Percentiles rank a stretch among this genome's conserved stretches.
phyloP scores from a whole-genome alignment of 441 rosid species.

The Erodium trifolium region DNA sequence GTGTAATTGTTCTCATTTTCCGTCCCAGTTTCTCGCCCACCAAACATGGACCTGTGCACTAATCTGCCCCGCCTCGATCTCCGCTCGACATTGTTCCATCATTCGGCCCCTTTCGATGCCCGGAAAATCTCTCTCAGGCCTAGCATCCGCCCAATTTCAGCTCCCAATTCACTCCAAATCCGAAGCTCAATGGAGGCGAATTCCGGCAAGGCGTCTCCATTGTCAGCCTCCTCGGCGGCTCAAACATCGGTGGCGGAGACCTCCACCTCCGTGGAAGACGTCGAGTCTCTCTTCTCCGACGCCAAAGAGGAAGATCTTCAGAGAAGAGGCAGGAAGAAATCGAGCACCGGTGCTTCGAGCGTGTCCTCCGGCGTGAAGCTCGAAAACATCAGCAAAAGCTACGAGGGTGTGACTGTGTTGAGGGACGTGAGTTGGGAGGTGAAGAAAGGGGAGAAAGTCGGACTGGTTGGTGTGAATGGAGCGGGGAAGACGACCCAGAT shows the following conservation, averaged over 20 bases:
- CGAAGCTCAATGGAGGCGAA: background rate
- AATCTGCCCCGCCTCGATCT: conserved; percentile 51
- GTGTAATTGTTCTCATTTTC: background rate
- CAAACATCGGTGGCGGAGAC: conserved; percentile 20
- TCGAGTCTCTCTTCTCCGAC: too few relatives aligned
- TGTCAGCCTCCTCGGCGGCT: conserved; percentile 19
- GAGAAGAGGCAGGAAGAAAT: conserved; percentile 22
- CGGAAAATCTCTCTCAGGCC: conserved; percentile 13
- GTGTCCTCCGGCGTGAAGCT: conserved; percentile 79
- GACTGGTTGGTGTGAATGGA: conserved; percentile 83
- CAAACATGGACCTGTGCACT: conserved; percentile 57
- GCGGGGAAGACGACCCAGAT: conserved; percentile 94
- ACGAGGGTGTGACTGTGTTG: conserved; percentile 73
- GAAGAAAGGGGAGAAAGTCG: conserved; percentile 82
- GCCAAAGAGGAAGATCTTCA: conserved; percentile 25
- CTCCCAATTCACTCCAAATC: conserved; percentile 20
- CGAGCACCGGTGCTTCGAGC: conserved; percentile 41
- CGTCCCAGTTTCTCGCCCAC: conserved; percentile 2
- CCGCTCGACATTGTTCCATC: conserved; percentile 43
- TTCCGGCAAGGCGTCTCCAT: background rate
- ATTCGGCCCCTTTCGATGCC: conserved; percentile 2
- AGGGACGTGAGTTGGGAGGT: conserved; percentile 87
- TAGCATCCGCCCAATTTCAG: conserved; percentile 18
- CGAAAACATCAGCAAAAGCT: conserved; percentile 69
- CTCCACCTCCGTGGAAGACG: conserved; percentile 22